Percentiles rank a stretch among this genome's conserved stretches.
phyloP scores from a whole-genome alignment of 495 filamentous ascomycete genomes.

The Choiromyces venosus region DNA sequence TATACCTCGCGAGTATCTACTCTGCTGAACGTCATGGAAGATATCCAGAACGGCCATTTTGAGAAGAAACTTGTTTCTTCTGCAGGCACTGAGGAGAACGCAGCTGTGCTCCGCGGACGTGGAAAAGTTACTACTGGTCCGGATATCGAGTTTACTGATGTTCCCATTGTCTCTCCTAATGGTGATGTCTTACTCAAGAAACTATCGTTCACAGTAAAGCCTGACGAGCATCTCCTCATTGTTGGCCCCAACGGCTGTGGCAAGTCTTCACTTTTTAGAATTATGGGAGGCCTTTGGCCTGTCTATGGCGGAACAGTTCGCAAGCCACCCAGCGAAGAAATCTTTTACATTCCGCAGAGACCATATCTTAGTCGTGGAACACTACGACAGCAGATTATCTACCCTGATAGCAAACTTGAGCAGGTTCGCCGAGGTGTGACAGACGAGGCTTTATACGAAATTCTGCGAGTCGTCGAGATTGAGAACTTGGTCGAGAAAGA shows the following conservation, averaged over 20 bases:
- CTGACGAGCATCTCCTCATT: conserved; percentile 85
- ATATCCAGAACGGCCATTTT: conserved; percentile 79
- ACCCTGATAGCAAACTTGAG: conserved; percentile 80
- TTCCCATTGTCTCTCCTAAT: conserved; percentile 96
- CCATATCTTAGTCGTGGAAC: conserved; percentile 86
- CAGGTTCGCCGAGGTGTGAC: conserved; percentile 81
- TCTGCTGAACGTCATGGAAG: conserved; percentile 88
- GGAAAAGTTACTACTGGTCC: conserved; percentile 70
- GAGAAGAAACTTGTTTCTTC: conserved; percentile 94
- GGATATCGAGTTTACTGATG: conserved; percentile 79
- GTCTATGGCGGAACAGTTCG: conserved; percentile 90
- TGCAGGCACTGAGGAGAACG: conserved; percentile 68
- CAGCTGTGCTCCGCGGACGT: conserved; percentile 69
- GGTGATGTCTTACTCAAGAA: conserved; percentile 81
- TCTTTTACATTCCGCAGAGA: conserved; percentile 97
- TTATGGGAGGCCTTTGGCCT: conserved; percentile 95
- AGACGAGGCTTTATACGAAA: conserved; percentile 69
- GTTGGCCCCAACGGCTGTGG: conserved; percentile 96
- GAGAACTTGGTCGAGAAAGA: conserved; percentile 76
- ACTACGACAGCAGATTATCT: conserved; percentile 91
- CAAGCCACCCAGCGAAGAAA: conserved; percentile 81
- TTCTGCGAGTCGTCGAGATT: conserved; percentile 74
- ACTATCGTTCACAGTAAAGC: conserved; percentile 77
- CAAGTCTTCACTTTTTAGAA: conserved; percentile 91
- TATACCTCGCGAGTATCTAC: conserved; percentile 89